Evolutionary conservation across 306 rosid species (phyloP).

Genomic region (Hylodesmum podocarpum): DNA sequence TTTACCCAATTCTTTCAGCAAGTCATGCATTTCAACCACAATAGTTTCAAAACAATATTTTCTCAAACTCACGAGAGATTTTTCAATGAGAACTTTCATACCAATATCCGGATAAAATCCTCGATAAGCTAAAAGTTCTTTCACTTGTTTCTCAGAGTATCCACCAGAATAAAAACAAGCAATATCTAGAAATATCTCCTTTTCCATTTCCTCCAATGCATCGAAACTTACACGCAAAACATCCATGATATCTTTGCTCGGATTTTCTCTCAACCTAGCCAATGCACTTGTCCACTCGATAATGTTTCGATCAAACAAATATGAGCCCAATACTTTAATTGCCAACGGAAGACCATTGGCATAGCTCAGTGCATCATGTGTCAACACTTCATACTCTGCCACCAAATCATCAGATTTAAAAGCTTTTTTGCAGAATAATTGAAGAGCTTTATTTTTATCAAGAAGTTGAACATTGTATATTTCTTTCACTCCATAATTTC

Average conservation of each 20-base stretch:
- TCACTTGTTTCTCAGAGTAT: too few species aligned
- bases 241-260: not conserved
- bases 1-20: not conserved
- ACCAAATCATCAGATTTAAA: not conserved
- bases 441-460: not conserved
- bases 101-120: constrained; percentile 3
- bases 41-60: too few species aligned
- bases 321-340: too few species aligned
- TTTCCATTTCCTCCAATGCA: not conserved
- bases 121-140: not conserved
- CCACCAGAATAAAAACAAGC: constrained; percentile 23
- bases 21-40: not conserved
- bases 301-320: not conserved
- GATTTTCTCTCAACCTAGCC: not conserved
- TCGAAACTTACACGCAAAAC: not conserved
- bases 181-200: constrained; percentile 28
- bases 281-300: constrained; percentile 11
- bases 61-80: constrained; percentile 29
- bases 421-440: not conserved
- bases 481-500: not conserved
- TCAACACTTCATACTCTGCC: not conserved
- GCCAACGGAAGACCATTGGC: not conserved
- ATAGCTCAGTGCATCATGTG: too few species aligned
- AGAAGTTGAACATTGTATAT: not conserved
- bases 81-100: constrained; percentile 13